Evolutionary conservation across 2,329 filamentous ascomycete species (phyloP).

Genomic region (Dothistroma pini): DNA sequence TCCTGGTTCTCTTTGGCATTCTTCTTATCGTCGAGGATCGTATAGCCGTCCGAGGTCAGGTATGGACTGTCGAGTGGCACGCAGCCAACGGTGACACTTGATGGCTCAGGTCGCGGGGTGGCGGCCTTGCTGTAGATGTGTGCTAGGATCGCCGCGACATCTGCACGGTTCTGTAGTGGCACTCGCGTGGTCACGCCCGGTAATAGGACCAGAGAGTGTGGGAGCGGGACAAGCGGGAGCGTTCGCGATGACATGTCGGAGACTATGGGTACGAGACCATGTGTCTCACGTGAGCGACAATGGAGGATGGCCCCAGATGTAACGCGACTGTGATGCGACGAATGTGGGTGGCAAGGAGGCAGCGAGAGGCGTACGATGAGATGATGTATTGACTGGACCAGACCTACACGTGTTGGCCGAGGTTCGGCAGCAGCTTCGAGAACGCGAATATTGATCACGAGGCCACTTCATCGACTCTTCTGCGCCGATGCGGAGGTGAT

Average conservation of each 20-base stretch:
- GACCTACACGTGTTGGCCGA: not conserved
- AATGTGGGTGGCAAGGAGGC: not conserved
- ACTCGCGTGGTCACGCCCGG: conserved; percentile 84
- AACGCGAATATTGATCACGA: not conserved
- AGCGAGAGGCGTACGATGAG: not conserved
- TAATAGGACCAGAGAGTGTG: conserved; percentile 74
- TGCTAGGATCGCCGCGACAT: conserved; percentile 83
- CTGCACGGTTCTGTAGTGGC: conserved; percentile 75
- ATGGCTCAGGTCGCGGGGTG: conserved; percentile 59
- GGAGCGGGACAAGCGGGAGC: conserved; percentile 77
- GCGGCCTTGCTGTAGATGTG: conserved; percentile 75
- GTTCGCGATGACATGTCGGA: conserved; percentile 13
- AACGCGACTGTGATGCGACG: not conserved
- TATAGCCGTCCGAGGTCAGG: conserved; percentile 70
- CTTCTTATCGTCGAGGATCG: conserved; percentile 60
- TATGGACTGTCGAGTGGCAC: conserved; percentile 77
- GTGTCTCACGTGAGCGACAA: not conserved
- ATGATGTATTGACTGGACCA: not conserved
- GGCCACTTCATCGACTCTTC: not conserved
- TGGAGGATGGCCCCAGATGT: not conserved
- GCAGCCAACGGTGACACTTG: conserved; percentile 76
- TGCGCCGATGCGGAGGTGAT: not conserved
- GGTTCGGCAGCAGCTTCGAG: not conserved
- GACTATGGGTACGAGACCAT: not conserved
- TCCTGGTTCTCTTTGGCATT: conserved; percentile 35